phyloP scores from a whole-genome alignment of 1,139 yeast species.

The Yamadazyma conglobata region DNA sequence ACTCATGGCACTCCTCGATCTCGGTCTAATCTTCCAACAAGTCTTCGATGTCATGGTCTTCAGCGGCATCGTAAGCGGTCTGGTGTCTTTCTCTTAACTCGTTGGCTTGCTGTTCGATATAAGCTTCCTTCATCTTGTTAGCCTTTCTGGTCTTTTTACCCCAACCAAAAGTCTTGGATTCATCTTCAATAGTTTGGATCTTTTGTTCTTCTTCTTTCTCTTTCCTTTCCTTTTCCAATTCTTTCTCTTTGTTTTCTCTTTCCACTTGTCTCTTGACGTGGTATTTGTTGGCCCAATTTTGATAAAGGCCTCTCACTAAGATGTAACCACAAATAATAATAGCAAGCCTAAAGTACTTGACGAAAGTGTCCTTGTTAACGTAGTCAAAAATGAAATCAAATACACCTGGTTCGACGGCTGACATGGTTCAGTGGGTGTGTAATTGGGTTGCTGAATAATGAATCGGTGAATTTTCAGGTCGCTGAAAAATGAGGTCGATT shows the following conservation, averaged over 20 bases:
- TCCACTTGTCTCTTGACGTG: slow-evolving; percentile 51
- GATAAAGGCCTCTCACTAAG: slow-evolving; percentile 34
- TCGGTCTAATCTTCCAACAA: slow-evolving; percentile 57
- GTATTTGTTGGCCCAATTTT: slow-evolving; percentile 44
- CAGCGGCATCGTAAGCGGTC: slow-evolving; percentile 50
- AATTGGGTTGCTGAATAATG: no score
- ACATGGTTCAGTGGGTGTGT: no score
- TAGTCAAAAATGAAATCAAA: slow-evolving; percentile 37
- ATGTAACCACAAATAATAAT: slow-evolving; percentile 36
- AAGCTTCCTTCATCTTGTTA: slow-evolving; percentile 51
- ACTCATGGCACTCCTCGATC: no score
- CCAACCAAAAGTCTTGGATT: slow-evolving; percentile 65
- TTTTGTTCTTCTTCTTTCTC: slow-evolving; percentile 28
- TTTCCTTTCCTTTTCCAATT: slow-evolving; percentile 24
- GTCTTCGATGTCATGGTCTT: slow-evolving; percentile 65
- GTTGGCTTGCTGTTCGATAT: slow-evolving; percentile 44
- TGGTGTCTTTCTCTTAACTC: slow-evolving; percentile 44
- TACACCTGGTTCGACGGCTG: slow-evolving; percentile 2
- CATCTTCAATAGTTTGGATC: slow-evolving; percentile 30
- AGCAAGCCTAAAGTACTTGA: slow-evolving; percentile 37
- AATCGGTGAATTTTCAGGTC: no score
- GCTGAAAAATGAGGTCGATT: slow-evolving; percentile 1
- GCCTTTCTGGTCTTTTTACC: slow-evolving; percentile 67
- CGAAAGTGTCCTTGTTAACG: slow-evolving; percentile 32
- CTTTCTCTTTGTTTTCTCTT: slow-evolving; percentile 34